Conservation (phyloP, 164 flowering plant species). For the Chloranthus sessilifolius region DNA sequence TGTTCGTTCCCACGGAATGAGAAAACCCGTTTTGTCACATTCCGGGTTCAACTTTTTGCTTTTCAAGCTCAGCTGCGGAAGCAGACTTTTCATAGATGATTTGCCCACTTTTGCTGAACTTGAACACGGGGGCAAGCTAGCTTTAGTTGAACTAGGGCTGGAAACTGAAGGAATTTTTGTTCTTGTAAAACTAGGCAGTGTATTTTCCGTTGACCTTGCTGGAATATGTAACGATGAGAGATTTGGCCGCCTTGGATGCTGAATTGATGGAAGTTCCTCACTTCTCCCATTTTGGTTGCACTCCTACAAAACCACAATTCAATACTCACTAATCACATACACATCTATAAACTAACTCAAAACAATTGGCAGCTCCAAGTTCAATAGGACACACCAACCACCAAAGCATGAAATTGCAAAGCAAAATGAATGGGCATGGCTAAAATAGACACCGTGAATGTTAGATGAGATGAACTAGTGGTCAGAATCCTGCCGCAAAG, state of each 20-base stretch:
- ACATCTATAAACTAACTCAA: too few species aligned
- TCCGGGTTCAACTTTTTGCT: constrained; percentile 33
- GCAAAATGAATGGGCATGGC: too few species aligned
- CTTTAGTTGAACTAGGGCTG: constrained; percentile 49
- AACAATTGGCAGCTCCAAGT: too few species aligned
- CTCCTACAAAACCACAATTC: constrained; percentile 17
- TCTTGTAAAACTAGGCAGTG: constrained; percentile 26
- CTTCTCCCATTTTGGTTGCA: constrained; percentile 7
- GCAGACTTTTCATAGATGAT: constrained; percentile 42
- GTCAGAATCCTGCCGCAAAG: too few species aligned
- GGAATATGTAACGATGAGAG: constrained; percentile 61
- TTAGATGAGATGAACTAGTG: too few species aligned
- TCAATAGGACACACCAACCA: too few species aligned
- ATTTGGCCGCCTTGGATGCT: constrained; percentile 45
- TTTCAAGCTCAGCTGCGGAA: constrained; percentile 52
- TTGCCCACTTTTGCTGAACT: constrained; percentile 46
- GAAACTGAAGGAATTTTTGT: constrained; percentile 31
- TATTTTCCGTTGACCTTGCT: constrained; percentile 37
- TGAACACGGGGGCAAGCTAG: constrained; percentile 69
- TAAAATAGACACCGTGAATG: too few species aligned
- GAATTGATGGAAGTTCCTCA: constrained; percentile 17
- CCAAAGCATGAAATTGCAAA: too few species aligned
- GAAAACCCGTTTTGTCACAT: constrained; percentile 58
- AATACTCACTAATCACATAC: too few species aligned
- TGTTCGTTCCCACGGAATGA: constrained; percentile 38